Evolutionary conservation across 768 basidiomycete genomes (phyloP).

Genomic region (Tricholoma flavovirens): DNA sequence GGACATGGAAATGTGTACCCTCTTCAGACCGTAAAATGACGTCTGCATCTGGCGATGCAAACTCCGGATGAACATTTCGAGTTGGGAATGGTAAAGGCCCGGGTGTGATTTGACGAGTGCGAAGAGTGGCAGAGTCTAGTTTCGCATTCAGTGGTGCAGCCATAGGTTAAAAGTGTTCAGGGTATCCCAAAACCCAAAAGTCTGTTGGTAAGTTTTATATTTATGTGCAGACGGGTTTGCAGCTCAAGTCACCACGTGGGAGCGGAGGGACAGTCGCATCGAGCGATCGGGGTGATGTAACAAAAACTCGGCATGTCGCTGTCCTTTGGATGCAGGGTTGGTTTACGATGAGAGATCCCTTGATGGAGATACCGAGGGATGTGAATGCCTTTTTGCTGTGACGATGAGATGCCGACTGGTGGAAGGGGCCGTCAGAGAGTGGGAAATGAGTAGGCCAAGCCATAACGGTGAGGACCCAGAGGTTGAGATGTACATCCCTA

Average conservation of each 20-base stretch:
- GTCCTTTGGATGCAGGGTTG: not conserved
- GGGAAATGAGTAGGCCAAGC: not conserved
- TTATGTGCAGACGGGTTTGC: slow-evolving; percentile 12
- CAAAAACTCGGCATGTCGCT: not conserved
- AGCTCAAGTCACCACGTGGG: slow-evolving; percentile 20
- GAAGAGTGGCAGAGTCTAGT: slow-evolving; percentile 1
- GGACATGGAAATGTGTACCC: slow-evolving; percentile 48
- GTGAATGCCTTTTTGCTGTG: not conserved
- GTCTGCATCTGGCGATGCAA: slow-evolving; percentile 29
- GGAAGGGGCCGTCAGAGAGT: not conserved
- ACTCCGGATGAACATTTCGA: slow-evolving; percentile 26
- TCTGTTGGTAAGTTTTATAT: slow-evolving; percentile 16
- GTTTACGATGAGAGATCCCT: not conserved
- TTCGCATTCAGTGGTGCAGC: slow-evolving; percentile 13
- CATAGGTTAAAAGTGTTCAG: too few relatives aligned
- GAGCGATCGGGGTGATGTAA: slow-evolving; percentile 1
- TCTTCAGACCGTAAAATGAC: slow-evolving; percentile 36
- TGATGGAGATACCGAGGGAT: not conserved
- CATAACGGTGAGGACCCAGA: not conserved
- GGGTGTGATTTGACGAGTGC: not conserved
- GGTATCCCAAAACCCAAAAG: too few relatives aligned
- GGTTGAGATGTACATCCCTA: not conserved
- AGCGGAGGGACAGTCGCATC: slow-evolving; percentile 3
- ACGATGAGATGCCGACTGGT: not conserved
- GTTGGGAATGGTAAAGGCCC: slow-evolving; percentile 1